Evolutionary conservation across 1,284 basidiomycete genomes (phyloP), one percentile per base, ranked within the genome.

Genomic region (Leccinum griseonigrum): DNA sequence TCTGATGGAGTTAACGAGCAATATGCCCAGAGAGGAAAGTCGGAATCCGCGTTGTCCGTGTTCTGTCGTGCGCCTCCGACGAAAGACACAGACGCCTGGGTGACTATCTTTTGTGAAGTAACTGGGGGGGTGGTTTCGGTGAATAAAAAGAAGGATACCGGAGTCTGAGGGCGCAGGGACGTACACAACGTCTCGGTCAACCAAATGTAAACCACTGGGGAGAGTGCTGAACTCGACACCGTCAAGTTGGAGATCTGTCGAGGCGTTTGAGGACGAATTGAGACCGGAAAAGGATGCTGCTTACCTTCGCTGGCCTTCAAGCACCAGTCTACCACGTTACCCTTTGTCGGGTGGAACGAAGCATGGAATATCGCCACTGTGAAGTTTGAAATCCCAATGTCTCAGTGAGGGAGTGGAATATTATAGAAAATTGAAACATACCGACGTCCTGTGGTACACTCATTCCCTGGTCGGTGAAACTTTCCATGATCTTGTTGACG

Each of bases 321-420:
- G 46, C 79, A 83, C 90, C 91, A 92, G 73, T 92, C 90, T 28
- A 92, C 77, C 14, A 87, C 73, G 71, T 91, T 92, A 11, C 90
- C 90, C 66, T 84, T 81, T 11, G 90, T 92, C 2, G 90, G 88
- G 74, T 92, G 90, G 68, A 92, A 92, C 14, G 90, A 90, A 38
- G 87, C 82, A 76, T 92, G 90, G 65, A 92, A 92, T 71, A 92
- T 88, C 14, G 90, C 88, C 68, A 90, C 90, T 92, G 57, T 7
- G 32, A 18, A 26, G 18, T 11, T 22, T n/a, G 40, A 38, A 34
- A 52, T 32, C 32, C 40, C 56, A 31, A 32, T 34, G n/a, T 29
- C 22, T 36, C 14, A 6, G 63, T 56, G 48, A 60, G 48, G 34
- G 43, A 8, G 54, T 43, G 14, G 10, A 58, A 26, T 29, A 38